These are phyloP conservation scores for Kwoniella mangroviensis DNA, from an alignment of 768 basidiomycete genomes.

Conservation along the genomic window DNA sequence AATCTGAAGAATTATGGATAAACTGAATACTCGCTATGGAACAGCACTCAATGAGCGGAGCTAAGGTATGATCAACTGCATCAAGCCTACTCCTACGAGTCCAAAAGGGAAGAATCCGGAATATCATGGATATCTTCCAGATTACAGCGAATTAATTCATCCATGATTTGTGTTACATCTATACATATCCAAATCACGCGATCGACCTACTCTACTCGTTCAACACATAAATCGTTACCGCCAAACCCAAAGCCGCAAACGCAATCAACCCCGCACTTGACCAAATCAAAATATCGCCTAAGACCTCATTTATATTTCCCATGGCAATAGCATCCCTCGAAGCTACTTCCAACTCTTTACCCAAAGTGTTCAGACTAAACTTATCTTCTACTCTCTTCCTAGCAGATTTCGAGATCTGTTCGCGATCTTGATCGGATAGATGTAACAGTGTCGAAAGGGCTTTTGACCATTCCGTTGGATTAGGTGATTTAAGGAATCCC, in stretches of 20 bases:
- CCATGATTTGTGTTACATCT: background rate
- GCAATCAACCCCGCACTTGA: slow-evolving; percentile 35
- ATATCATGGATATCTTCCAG: too few relatives aligned
- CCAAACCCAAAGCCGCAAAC: slow-evolving; percentile 9
- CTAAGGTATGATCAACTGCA: too few relatives aligned
- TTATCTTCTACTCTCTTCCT: slow-evolving; percentile 66
- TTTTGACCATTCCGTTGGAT: slow-evolving; percentile 70
- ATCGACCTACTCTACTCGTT: background rate
- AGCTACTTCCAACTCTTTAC: slow-evolving; percentile 51
- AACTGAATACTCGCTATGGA: too few relatives aligned
- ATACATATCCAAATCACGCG: background rate
- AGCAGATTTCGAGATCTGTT: slow-evolving; percentile 65
- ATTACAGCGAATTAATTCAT: background rate
- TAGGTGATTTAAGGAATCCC: slow-evolving; percentile 75
- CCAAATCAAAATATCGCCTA: slow-evolving; percentile 49
- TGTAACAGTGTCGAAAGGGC: slow-evolving; percentile 66
- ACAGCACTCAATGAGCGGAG: too few relatives aligned
- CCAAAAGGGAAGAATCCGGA: too few relatives aligned
- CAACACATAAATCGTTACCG: slow-evolving; percentile 5
- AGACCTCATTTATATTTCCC: slow-evolving; percentile 39
- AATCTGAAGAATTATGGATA: too few relatives aligned
- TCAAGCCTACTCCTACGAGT: too few relatives aligned
- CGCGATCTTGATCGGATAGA: slow-evolving; percentile 59
- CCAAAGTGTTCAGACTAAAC: slow-evolving; percentile 71
- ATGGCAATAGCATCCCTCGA: slow-evolving; percentile 42